Evolutionary conservation across 2,329 filamentous ascomycete species (phyloP), one percentile per base, ranked within the genome.

Genomic region (Huntiella savannae): DNA sequence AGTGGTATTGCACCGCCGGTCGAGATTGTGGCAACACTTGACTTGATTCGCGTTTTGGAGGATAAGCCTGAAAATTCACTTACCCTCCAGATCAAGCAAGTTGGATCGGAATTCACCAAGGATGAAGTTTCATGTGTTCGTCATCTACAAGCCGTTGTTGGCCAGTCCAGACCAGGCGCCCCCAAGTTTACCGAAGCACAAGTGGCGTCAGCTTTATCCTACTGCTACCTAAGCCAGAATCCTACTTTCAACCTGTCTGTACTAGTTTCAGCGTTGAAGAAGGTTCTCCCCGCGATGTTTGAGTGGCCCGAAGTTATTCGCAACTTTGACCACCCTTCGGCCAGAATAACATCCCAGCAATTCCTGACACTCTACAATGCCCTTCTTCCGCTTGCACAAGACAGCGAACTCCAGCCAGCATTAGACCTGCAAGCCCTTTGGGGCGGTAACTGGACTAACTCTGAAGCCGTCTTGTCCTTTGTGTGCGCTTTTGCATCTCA

Each of bases 381-480:
- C 4, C 65, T 98, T 22, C 64, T 86, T 12, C 77, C 79, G 1
- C 67, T 91, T 46, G 82, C 86, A 2, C 64, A 65, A 45, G 67
- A 71, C n/a, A 62, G 66, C 7, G 66, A 73, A 41, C 64, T 71
- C 12, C 66, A 66, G 19, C 51, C 60, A 3, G 58, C 55, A 17
- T 77, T 96, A 54, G 84, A 95, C 57, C 80, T 98, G 39, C 86
- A 95, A 59, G 72, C 71, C 35, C 67, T 98, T 16, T 96, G 91
- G 87, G 87, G 87, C 49, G 87, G 87, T 55, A 68, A 75, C 51
- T 98, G 92, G 88, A 76, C 79, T 51, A 75, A 92, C 53, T 74
- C 81, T 11, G 78, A 93, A 51, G 84, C 91, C 0, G 88, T 96
- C 53, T 66, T 98, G 33, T 92, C 87, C n/a, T 95, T 96, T 58